These are phyloP conservation scores for Westerdykella aurantiaca DNA, from an alignment of 2,329 filamentous ascomycete genomes.

Conservation along the genomic window DNA sequence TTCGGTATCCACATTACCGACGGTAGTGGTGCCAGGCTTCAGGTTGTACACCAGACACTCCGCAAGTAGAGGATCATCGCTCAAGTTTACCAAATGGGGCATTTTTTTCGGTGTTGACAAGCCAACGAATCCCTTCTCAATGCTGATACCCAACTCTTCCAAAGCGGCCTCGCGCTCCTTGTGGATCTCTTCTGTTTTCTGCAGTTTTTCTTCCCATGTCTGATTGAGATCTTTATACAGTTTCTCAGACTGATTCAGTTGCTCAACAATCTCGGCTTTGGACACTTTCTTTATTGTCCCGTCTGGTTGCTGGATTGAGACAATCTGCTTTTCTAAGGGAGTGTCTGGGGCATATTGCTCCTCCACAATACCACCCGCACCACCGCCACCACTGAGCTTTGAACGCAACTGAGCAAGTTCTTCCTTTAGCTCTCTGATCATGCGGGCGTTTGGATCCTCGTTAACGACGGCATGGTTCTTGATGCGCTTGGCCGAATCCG, in stretches of 20 bases:
- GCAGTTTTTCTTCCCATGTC: constrained; percentile 95
- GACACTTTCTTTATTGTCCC: constrained; percentile 90
- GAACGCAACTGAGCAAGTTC: constrained; percentile 79
- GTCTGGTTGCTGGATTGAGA: constrained; percentile 83
- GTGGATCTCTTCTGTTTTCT: constrained; percentile 94
- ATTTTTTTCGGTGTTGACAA: constrained; percentile 97
- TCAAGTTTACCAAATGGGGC: constrained; percentile 96
- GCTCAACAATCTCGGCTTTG: constrained; percentile 96
- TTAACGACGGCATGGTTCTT: constrained; percentile 99
- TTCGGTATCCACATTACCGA: constrained; percentile 87
- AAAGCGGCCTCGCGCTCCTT: constrained; percentile 92
- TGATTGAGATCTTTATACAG: constrained; percentile 93
- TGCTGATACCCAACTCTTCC: constrained; percentile 96
- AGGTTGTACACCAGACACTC: constrained; percentile 98
- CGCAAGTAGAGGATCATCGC: constrained; percentile 71
- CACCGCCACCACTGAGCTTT: constrained; percentile 59
- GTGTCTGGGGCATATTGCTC: constrained; percentile 90
- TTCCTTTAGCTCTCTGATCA: constrained; percentile 97
- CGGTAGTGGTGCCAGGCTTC: constrained; percentile 88
- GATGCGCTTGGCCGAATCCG: constrained; percentile 96
- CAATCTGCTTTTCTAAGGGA: constrained; percentile 90
- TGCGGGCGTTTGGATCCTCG: constrained; percentile 96
- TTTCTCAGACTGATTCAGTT: constrained; percentile 93
- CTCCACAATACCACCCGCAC: constrained; percentile 47
- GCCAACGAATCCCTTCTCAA: constrained; percentile 96